Percentiles rank a stretch among this genome's conserved stretches.
phyloP scores from a whole-genome alignment of 179 eudicot species.

The Heliamphora pulchella region DNA sequence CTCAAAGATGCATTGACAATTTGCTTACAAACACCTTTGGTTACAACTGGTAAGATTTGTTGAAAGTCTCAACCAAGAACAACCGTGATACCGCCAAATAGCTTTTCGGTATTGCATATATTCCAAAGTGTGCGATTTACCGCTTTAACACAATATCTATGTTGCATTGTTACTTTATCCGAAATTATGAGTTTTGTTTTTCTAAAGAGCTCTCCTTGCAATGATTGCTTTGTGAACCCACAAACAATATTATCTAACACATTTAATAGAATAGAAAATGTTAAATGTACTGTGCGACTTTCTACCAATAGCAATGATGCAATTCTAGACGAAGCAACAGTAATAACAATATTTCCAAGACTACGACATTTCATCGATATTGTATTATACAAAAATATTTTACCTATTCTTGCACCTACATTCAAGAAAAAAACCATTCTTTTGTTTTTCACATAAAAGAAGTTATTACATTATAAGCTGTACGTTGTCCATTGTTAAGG shows the following conservation, averaged over 20 bases:
- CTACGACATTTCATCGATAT: no score
- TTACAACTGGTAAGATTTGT: background rate
- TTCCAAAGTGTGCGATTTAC: background rate
- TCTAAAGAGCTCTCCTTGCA: background rate
- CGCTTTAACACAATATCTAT: background rate
- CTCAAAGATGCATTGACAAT: background rate
- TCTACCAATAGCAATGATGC: background rate
- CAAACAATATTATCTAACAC: no score
- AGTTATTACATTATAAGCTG: no score
- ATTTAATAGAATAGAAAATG: no score
- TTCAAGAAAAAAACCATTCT: no score
- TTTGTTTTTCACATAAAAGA: no score
- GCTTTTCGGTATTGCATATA: background rate
- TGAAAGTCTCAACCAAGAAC: background rate
- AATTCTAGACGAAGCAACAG: background rate
- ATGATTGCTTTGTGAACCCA: background rate
- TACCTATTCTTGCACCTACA: no score
- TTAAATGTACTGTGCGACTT: background rate
- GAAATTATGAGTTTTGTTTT: no score
- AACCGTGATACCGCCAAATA: background rate
- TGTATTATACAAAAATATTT: no score
- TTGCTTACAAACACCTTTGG: background rate
- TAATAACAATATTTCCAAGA: no score
- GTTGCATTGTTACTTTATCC: background rate
- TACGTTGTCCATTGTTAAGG: no score